These are phyloP conservation scores for Fusarium caatingaense DNA, from an alignment of 2,329 filamentous ascomycete genomes.

Conservation along the genomic window DNA sequence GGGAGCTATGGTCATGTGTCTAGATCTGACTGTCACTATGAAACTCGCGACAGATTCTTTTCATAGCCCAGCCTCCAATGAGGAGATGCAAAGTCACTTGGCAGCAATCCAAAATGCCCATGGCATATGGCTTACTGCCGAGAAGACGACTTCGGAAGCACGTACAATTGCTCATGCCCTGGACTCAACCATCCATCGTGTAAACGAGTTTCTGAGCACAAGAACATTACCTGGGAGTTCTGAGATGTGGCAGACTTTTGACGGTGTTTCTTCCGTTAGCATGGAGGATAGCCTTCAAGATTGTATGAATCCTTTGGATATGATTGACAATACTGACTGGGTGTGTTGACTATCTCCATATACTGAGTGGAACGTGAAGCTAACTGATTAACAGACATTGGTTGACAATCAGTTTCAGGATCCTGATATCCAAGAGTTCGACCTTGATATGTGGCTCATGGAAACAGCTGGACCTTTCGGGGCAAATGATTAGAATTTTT, in stretches of 20 bases:
- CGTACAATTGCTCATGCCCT: conserved; percentile 39
- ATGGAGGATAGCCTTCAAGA: not conserved
- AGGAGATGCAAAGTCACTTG: not conserved
- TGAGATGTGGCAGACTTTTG: fast-evolving
- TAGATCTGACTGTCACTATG: conserved; percentile 48
- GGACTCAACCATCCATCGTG: conserved; percentile 30
- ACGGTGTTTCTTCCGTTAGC: fast-evolving
- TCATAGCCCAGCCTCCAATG: fast-evolving
- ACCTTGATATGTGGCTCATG: conserved; percentile 30
- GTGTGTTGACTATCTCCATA: conserved; percentile 2
- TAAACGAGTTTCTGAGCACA: not conserved
- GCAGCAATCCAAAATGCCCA: conserved; percentile 32
- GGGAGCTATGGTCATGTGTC: conserved; percentile 63
- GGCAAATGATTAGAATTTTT: too few species aligned
- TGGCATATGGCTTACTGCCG: conserved; percentile 36
- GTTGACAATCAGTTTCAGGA: conserved; percentile 33
- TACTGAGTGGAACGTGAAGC: not conserved
- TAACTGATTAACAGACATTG: not conserved
- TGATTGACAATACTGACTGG: conserved; percentile 39
- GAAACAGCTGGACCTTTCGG: conserved; percentile 4
- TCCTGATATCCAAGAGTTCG: not conserved
- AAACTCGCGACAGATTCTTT: not conserved
- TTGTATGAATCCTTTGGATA: conserved; percentile 11
- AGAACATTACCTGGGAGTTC: fast-evolving
- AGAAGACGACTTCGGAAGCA: conserved; percentile 23